phyloP scores from a whole-genome alignment of 352 stramenopile genomes.

The Halophytophthora polymorphica region DNA sequence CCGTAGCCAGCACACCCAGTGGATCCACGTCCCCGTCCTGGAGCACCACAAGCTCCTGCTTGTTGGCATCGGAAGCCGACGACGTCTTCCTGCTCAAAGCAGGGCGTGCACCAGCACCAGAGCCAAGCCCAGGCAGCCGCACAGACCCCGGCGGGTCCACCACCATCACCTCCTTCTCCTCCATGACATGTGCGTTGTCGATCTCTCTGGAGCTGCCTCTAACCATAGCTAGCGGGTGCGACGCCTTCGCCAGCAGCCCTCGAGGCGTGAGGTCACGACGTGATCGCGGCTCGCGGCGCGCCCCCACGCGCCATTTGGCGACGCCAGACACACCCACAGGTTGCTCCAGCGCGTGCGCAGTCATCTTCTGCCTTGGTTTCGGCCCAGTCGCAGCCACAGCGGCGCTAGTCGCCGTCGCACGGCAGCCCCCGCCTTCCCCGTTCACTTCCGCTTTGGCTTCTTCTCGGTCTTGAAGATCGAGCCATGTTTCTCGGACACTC shows the following conservation, averaged over 20 bases:
- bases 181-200: neutral
- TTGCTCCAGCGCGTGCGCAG: slow-evolving; percentile 11
- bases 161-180: neutral
- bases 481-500: too few relatives aligned
- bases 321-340: neutral
- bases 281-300: slow-evolving; percentile 27
- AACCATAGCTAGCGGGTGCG: slow-evolving; percentile 42
- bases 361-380: slow-evolving; percentile 2
- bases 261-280: slow-evolving; percentile 19
- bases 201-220: slow-evolving; percentile 6
- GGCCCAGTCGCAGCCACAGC: neutral
- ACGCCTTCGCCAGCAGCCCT: slow-evolving; percentile 24
- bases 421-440: neutral
- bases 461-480: slow-evolving; percentile 1
- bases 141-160: slow-evolving; percentile 2
- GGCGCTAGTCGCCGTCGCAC: neutral
- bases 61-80: neutral
- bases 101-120: too few relatives aligned
- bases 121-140: neutral
- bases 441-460: neutral
- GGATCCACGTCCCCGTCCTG: slow-evolving; percentile 71
- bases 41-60: slow-evolving; percentile 53
- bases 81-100: too few relatives aligned
- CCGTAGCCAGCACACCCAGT: slow-evolving; percentile 43
- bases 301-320: slow-evolving; percentile 42